Percentiles rank a stretch among this genome's conserved stretches.
Conservation (phyloP, 306 rosid genomes). For the Acacia confusa region DNA sequence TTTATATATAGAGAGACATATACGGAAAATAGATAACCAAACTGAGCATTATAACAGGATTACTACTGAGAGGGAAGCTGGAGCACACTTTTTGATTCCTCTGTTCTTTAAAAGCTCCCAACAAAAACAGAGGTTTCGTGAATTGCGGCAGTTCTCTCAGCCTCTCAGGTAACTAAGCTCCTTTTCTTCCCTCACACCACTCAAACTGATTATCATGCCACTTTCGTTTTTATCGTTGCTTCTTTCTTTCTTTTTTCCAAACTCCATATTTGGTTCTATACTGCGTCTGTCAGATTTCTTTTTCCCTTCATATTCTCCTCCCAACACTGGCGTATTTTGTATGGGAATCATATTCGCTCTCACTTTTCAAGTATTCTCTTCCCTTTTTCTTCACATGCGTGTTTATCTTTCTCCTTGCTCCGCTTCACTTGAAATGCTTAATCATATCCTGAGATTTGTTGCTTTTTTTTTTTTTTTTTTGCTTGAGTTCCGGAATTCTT, state of each 20-base stretch:
- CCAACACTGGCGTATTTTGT: not conserved
- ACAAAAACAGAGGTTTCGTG: not conserved
- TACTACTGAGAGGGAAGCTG: not conserved
- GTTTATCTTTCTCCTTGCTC: not conserved
- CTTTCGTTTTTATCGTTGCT: not conserved
- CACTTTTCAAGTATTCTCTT: not conserved
- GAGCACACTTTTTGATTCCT: not conserved
- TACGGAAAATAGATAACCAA: not conserved
- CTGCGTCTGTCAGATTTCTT: not conserved
- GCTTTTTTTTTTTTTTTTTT: not conserved
- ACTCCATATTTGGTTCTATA: not conserved
- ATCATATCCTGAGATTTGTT: not conserved
- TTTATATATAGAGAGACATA: too few species aligned
- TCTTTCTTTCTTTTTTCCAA: not conserved
- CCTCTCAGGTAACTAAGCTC: not conserved
- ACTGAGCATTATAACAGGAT: not conserved
- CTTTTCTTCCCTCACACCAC: not conserved
- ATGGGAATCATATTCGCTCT: not conserved
- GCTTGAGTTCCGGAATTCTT: not conserved
- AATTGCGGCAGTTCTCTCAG: not conserved
- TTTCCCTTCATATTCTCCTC: not conserved
- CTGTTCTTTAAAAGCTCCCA: not conserved
- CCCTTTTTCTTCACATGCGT: not conserved
- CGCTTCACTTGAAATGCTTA: not conserved
- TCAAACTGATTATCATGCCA: not conserved